Percentiles rank a stretch among this genome's conserved stretches.
These are phyloP conservation scores for Laguncularia racemosa DNA, from an alignment of 345 rosid species.

Conservation along the genomic window DNA sequence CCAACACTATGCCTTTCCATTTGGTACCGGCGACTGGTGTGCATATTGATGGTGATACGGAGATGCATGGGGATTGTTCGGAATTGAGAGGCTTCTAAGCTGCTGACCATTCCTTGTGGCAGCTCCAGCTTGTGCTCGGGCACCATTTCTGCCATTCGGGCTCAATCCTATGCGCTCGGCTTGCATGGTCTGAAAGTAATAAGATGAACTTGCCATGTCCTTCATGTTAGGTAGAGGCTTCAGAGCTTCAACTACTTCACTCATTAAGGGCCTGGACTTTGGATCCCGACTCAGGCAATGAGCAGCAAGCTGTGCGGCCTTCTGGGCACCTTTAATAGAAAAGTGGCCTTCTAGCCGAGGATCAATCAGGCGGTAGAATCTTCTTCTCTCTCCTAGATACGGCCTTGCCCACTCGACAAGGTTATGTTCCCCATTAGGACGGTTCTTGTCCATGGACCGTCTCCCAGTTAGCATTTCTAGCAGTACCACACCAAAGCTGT, in stretches of 20 bases:
- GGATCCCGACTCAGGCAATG: background rate
- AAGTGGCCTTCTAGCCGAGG: background rate
- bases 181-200: constrained; percentile 1
- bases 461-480: constrained; percentile 10
- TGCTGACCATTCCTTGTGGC: constrained; percentile 51
- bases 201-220: constrained; percentile 6
- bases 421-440: constrained; percentile 9
- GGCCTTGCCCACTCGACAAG: constrained; percentile 9
- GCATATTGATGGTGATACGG: background rate
- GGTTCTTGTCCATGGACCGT: constrained; percentile 4
- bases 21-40: background rate
- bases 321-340: background rate
- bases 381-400: background rate
- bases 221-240: constrained; percentile 1
- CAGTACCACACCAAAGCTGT: constrained; percentile 10
- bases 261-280: too few species aligned
- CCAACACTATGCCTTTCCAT: background rate
- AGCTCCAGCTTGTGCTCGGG: constrained; percentile 32
- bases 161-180: background rate
- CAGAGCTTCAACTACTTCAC: constrained; percentile 16
- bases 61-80: constrained; percentile 19
- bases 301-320: background rate
- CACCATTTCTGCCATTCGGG: background rate
- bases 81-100: constrained; percentile 42
- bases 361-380: background rate